Base-by-base conservation (phyloP, 129 eudicot species). In the Chrysanthemum seticuspe region DNA sequence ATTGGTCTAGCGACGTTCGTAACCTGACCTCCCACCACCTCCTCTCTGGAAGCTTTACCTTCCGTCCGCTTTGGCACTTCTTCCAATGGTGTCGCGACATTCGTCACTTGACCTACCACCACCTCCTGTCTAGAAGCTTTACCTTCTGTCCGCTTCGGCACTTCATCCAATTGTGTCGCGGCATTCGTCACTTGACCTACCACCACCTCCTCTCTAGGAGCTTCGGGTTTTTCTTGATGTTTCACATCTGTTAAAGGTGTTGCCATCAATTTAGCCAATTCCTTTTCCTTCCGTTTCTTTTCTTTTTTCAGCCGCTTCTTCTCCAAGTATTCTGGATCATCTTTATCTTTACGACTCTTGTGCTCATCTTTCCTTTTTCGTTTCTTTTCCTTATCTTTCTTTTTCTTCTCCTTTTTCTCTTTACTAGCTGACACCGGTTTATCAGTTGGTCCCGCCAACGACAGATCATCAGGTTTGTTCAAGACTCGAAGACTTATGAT, bases 271-370 rank as follows among this genome's bases (percentile, higher is more conserved):
- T 87, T 90, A 13, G 87, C 89, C 76, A 83, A 29, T 75, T 87
- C 93, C 80, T 94, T 90, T 65, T 87, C 90, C 76, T 81, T 92
- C 44, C 86, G 74, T 61, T 87, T 93, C 87, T 86, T 89, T 82
- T 86, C 96, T 83, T 88, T 94, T 85, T 90, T 94, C 70, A 82
- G 45, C 36, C 97, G 76, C 78, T 90, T 94, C 18, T 56, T 63
- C 75, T 87, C 97, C 68, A 79, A 31, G 47, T 85, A 87, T 76
- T 88, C 88, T 1, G 98, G 96, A 76, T 92, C 96, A 23, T 81
- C 85, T 27, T 76, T 76, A 58, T 74, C 81, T 40, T 40, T 40
- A 40, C 47, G 47, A 40, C 47, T 40, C 47, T 40, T 40, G 47
- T 40, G 47, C 47, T 40, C 47, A 40, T 40, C 47, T 74, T 86